Evolutionary conservation across 805 yeast genomes (phyloP).

Genomic region (Zygoascus flipseniorum): DNA sequence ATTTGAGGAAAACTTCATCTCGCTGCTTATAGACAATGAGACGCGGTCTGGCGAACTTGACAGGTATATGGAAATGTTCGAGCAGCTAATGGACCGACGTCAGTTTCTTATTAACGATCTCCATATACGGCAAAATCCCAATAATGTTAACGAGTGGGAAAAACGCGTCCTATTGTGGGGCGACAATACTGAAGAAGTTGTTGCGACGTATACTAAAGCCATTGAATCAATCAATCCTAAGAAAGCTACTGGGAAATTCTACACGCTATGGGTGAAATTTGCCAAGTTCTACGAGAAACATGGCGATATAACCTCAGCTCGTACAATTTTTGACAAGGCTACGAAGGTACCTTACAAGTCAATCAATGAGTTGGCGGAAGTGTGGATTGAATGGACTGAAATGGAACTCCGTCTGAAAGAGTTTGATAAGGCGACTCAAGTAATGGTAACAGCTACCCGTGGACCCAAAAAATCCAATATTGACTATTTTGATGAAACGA

Average conservation of each 20-base stretch:
- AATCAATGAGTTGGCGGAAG: slow-evolving; percentile 53
- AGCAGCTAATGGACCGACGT: slow-evolving; percentile 48
- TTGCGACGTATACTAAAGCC: slow-evolving; percentile 57
- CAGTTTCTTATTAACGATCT: slow-evolving; percentile 58
- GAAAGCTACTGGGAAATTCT: slow-evolving; percentile 36
- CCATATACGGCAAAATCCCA: slow-evolving; percentile 49
- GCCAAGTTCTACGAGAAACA: slow-evolving; percentile 53
- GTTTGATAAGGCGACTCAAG: slow-evolving; percentile 35
- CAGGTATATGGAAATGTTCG: slow-evolving; percentile 40
- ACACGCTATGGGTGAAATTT: slow-evolving; percentile 62
- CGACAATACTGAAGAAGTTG: slow-evolving; percentile 33
- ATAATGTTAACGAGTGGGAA: slow-evolving; percentile 63
- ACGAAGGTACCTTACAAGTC: slow-evolving; percentile 59
- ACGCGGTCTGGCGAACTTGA: slow-evolving; percentile 31
- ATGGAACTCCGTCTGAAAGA: slow-evolving; percentile 46
- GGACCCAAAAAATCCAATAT: slow-evolving; percentile 30
- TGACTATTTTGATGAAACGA: slow-evolving; percentile 34
- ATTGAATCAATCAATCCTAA: slow-evolving; percentile 57
- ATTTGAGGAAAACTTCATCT: slow-evolving; percentile 46
- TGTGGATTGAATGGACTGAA: slow-evolving; percentile 75
- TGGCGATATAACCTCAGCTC: slow-evolving; percentile 48
- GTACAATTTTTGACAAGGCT: slow-evolving; percentile 55
- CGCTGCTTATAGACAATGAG: slow-evolving; percentile 24
- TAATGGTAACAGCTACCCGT: slow-evolving; percentile 36
- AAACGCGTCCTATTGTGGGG: slow-evolving; percentile 45